Conservation (phyloP, 1,284 basidiomycete genomes). For the Puccinia polysora region DNA sequence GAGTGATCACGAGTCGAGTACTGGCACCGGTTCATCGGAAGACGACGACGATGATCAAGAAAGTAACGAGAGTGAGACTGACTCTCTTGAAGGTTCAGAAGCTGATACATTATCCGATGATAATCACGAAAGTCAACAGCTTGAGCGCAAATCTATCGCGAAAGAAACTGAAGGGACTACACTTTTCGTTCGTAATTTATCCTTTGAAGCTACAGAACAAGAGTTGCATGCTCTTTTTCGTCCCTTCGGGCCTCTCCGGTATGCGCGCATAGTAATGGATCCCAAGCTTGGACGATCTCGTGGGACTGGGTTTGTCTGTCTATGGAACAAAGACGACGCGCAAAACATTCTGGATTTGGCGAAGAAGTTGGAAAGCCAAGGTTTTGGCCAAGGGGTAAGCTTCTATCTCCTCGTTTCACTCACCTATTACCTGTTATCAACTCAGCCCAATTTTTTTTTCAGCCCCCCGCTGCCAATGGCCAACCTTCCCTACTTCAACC, state of each 20-base stretch:
- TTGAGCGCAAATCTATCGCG: not conserved
- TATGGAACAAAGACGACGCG: constrained; percentile 89
- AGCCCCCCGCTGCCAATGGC: constrained; percentile 40
- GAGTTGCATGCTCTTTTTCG: constrained; percentile 82
- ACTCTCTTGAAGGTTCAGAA: no score
- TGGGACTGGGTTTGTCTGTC: constrained; percentile 94
- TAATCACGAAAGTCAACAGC: constrained; percentile 6
- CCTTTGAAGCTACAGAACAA: constrained; percentile 85
- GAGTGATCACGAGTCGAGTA: constrained; percentile 47
- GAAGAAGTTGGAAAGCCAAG: constrained; percentile 62
- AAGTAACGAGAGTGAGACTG: constrained; percentile 57
- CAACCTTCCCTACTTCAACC: constrained; percentile 82
- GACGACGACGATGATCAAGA: constrained; percentile 51
- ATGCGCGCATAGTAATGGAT: constrained; percentile 88
- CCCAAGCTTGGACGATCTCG: constrained; percentile 74
- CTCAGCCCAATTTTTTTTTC: no score
- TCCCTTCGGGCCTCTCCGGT: constrained; percentile 83
- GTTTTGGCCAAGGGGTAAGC: constrained; percentile 55
- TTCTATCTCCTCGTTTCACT: constrained; percentile 49
- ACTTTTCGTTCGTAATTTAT: constrained; percentile 88
- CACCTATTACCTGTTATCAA: constrained; percentile 46
- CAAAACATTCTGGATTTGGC: constrained; percentile 78
- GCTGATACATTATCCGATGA: no score
- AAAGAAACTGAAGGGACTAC: constrained; percentile 65
- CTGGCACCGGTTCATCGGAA: not conserved